Evolutionary conservation across 2,329 filamentous ascomycete genomes (phyloP), one percentile per base, ranked within the genome.

Genomic region (Reticulascus tulasneorum): DNA sequence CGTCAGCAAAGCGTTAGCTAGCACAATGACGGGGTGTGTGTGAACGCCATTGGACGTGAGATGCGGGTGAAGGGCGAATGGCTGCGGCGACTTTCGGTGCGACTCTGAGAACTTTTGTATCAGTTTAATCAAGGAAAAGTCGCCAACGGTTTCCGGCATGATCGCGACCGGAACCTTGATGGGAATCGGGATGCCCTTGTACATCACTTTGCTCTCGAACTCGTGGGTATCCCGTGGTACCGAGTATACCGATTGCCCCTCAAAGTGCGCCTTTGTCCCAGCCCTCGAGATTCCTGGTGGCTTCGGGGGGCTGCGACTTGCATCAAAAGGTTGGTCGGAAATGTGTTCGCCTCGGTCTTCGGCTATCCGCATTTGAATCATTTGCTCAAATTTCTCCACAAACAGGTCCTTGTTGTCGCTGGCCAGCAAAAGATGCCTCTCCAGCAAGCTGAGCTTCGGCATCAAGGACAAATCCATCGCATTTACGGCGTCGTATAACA

Each of bases 401-500:
- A 98, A 98, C 51, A 98, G 79, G 56, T 98, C 93, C 57, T 94
- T 94, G 50, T 89, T 90, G 51, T 96, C 90, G 56, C 84, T 94
- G 8, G 86, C 82, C 57, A 95, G 88, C 18, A 98, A 63, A 35
- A 98, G 82, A 49, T 88, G 82, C 33, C 85, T 78, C 62, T 98
- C 93, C 7, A 96, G 75, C 23, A 84, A 67, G 42, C 84, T 94
- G 34, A 98, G 69, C 47, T 75, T 83, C 1, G 93, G 93, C 79
- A 98, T 86, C 11, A 97, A 68, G 1, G 91, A 96, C 40, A 98
- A 72, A 52, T 98, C 93, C 93, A 98, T 98, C 35, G 79, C 81
- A 58, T 98, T 98, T 45, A 98, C 86, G 2, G 93, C 85, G 48
- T 95, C 77, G 61, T 95, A 98, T 5, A 98, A 73, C 56, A 86